Percentiles rank a stretch among this genome's conserved stretches.
phyloP scores from a whole-genome alignment of 2,329 filamentous ascomycete species.

The Penicillium paneum region DNA sequence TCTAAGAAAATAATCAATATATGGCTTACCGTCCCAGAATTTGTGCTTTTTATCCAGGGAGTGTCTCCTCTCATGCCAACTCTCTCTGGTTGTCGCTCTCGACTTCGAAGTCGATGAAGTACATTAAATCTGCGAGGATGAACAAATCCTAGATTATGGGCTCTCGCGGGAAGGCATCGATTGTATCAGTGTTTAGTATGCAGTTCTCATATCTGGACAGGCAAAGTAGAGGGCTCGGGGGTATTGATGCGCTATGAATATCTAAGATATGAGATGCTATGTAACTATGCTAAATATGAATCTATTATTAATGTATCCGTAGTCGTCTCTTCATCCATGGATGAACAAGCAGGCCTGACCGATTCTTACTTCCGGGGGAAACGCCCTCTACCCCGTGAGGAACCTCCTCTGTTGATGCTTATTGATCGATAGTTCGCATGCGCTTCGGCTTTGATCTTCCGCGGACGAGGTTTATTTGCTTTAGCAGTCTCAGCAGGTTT shows the following conservation, averaged over 20 bases:
- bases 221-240: neutral
- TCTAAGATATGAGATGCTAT: neutral
- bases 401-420: slow-evolving; percentile 44
- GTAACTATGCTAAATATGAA: slow-evolving; percentile 4
- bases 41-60: no score
- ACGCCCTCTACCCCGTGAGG: slow-evolving; percentile 35
- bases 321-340: slow-evolving; percentile 15
- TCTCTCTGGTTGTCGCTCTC: no score
- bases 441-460: slow-evolving; percentile 45
- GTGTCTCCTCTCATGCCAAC: no score
- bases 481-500: slow-evolving; percentile 13
- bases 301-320: slow-evolving; percentile 17
- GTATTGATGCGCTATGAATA: neutral
- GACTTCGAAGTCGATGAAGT: no score
- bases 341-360: neutral
- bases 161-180: neutral
- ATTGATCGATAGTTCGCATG: slow-evolving; percentile 50
- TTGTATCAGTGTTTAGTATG: no score
- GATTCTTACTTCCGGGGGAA: slow-evolving; percentile 36
- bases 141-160: no score
- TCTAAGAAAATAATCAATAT: neutral
- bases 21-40: no score
- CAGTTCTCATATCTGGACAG: neutral
- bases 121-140: no score
- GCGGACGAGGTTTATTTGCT: slow-evolving; percentile 25